Evolutionary conservation across 139 green algal species (phyloP).

Genomic region (Zygnema cylindricum): DNA sequence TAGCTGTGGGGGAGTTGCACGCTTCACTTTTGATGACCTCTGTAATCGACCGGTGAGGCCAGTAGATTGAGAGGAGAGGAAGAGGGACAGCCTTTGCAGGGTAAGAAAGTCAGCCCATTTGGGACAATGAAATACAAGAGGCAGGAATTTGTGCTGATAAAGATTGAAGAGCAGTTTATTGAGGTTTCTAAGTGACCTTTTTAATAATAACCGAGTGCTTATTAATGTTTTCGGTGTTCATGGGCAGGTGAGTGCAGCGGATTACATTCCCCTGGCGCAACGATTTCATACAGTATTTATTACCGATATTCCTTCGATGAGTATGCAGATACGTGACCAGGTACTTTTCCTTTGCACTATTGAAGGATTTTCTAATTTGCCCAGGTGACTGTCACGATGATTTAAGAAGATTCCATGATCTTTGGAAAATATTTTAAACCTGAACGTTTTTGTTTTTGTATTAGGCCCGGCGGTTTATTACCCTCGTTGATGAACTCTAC

Average conservation of each 20-base stretch:
- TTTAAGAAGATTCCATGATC: no score
- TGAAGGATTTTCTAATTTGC: no score
- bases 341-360: not conserved
- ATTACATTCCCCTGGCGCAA: constrained; percentile 82
- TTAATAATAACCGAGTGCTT: not conserved
- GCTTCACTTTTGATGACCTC: constrained; percentile 42
- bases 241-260: constrained; percentile 71
- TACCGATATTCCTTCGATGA: constrained; percentile 74
- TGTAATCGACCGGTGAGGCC: constrained; percentile 19
- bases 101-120: no score
- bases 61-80: not conserved
- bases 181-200: not conserved
- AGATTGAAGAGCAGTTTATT: not conserved
- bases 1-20: not conserved
- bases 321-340: constrained; percentile 74
- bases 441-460: no score
- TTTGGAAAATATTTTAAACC: no score
- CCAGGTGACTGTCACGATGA: no score
- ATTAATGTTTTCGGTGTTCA: not conserved
- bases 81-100: not conserved
- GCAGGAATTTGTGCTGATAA: not conserved
- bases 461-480: constrained; percentile 88
- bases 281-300: constrained; percentile 83
- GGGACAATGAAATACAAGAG: not conserved
- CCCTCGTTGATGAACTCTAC: constrained; percentile 84